Percentiles rank a stretch among this genome's conserved stretches.
Conservation (phyloP, 208 protist species). For the Trypanosoma rangeli region DNA sequence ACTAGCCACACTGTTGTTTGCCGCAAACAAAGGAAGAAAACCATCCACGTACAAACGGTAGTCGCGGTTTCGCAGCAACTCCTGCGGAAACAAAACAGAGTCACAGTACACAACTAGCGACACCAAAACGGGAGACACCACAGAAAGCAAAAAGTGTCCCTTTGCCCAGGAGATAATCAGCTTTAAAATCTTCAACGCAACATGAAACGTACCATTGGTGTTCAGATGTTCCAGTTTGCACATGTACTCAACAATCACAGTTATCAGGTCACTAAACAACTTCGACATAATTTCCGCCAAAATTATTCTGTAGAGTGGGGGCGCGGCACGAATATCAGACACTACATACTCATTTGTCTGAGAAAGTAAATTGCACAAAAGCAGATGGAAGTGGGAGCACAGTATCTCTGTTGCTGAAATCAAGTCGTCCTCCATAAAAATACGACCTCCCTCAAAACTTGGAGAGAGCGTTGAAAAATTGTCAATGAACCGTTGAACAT, state of each 20-base stretch:
- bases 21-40: neutral
- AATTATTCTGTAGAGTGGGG: constrained; percentile 21
- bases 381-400: neutral
- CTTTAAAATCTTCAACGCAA: neutral
- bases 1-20: neutral
- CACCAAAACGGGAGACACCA: constrained; percentile 1
- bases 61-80: neutral
- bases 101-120: constrained; percentile 17
- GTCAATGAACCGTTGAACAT: neutral
- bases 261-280: neutral
- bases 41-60: constrained; percentile 1
- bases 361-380: constrained; percentile 7
- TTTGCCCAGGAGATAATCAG: constrained; percentile 5
- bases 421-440: constrained; percentile 6
- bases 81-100: constrained; percentile 10
- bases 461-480: neutral
- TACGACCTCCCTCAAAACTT: neutral
- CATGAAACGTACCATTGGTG: neutral
- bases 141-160: constrained; percentile 9
- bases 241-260: neutral
- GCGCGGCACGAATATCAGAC: neutral
- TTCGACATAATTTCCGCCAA: neutral
- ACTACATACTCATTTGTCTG: no score
- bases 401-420: neutral
- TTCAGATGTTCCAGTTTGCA: neutral